Evolutionary conservation across 2,329 filamentous ascomycete species (phyloP).

Genomic region (Monosporascus sp.): DNA sequence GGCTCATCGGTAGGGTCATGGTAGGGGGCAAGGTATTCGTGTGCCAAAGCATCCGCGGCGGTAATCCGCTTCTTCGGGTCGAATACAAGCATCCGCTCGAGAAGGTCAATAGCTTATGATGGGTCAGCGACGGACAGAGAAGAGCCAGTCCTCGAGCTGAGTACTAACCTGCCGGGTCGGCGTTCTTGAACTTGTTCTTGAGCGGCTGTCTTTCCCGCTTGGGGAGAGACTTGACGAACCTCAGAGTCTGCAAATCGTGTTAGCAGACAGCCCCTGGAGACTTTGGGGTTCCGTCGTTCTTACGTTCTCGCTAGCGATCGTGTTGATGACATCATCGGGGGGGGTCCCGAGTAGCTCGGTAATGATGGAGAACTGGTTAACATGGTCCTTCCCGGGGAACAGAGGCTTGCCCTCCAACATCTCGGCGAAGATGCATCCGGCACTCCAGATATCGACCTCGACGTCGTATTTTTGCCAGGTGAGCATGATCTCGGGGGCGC

Average conservation of each 20-base stretch:
- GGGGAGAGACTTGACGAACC: slow-evolving; percentile 95
- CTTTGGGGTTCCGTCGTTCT: slow-evolving; percentile 26
- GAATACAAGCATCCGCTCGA: slow-evolving; percentile 97
- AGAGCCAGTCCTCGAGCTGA: background rate
- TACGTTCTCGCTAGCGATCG: slow-evolving; percentile 96
- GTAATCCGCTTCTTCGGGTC: slow-evolving; percentile 95
- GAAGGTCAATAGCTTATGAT: slow-evolving; percentile 74
- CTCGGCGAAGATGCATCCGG: slow-evolving; percentile 97
- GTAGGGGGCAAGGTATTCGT: slow-evolving; percentile 93
- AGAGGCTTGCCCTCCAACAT: slow-evolving; percentile 98
- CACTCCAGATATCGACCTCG: slow-evolving; percentile 99
- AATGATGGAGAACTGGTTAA: slow-evolving; percentile 99
- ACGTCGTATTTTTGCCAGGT: slow-evolving; percentile 99
- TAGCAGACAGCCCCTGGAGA: slow-evolving; percentile 9
- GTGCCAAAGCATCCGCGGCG: slow-evolving; percentile 76
- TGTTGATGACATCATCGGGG: slow-evolving; percentile 96
- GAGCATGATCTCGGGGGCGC: slow-evolving; percentile 98
- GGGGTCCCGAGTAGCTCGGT: slow-evolving; percentile 94
- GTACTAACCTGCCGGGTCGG: slow-evolving; percentile 70
- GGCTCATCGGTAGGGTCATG: slow-evolving; percentile 97
- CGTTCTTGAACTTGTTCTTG: slow-evolving; percentile 87
- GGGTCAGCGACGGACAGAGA: background rate
- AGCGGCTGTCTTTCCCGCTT: slow-evolving; percentile 89
- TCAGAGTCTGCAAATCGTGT: slow-evolving; percentile 60
- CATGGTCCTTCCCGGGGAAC: slow-evolving; percentile 98